phyloP scores from a whole-genome alignment of 164 flowering plant species.

The Sextonia rubra region DNA sequence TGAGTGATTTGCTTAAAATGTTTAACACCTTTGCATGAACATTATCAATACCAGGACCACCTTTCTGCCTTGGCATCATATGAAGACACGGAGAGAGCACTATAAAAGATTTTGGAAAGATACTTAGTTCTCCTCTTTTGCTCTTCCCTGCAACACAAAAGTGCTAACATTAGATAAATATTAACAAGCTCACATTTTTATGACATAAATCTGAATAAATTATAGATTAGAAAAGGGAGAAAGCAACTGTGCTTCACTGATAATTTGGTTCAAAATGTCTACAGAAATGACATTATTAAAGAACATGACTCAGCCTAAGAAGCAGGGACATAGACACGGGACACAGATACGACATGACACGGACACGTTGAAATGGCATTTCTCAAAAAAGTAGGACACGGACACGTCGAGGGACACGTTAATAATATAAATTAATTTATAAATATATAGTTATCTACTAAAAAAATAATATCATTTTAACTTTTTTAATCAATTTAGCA shows the following conservation, averaged over 20 bases:
- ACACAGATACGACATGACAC: too few species aligned
- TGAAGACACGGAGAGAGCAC: conserved; percentile 87
- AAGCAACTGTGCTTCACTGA: background rate
- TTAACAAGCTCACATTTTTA: too few species aligned
- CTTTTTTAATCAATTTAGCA: too few species aligned
- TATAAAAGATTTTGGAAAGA: conserved; percentile 65
- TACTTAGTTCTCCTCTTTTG: conserved; percentile 86
- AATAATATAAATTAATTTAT: too few species aligned
- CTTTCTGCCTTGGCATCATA: conserved; percentile 88
- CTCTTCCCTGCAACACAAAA: conserved; percentile 56
- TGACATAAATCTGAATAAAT: background rate
- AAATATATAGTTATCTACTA: too few species aligned
- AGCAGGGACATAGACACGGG: too few species aligned
- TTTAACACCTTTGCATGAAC: conserved; percentile 3
- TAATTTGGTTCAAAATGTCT: too few species aligned
- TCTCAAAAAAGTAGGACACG: too few species aligned
- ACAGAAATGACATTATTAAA: background rate
- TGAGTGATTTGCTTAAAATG: background rate
- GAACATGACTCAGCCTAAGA: background rate
- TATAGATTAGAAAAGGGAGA: background rate
- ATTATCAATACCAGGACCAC: conserved; percentile 39
- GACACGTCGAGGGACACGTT: too few species aligned
- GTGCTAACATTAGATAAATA: background rate
- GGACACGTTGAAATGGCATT: too few species aligned
- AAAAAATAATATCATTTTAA: too few species aligned